Conservation (phyloP, 768 basidiomycete species). For the Amanita thiersii region DNA sequence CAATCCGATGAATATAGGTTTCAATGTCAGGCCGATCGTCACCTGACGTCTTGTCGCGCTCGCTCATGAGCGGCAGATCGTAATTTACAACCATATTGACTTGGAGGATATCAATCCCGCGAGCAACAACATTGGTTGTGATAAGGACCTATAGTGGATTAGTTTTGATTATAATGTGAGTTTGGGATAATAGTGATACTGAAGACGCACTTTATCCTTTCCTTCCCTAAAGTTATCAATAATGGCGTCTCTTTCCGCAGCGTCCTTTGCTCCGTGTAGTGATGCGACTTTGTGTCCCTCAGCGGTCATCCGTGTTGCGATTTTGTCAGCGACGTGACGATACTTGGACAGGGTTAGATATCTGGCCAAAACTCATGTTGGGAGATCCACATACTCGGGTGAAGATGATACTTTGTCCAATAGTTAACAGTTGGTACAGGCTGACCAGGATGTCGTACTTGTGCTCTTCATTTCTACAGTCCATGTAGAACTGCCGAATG, state of each 20-base stretch:
- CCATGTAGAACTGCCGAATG: conserved; percentile 97
- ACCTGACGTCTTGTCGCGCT: conserved; percentile 37
- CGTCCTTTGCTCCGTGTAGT: conserved; percentile 90
- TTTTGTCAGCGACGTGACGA: conserved; percentile 87
- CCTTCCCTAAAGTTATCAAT: conserved; percentile 97
- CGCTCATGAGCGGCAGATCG: conserved; percentile 82
- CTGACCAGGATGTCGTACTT: conserved; percentile 95
- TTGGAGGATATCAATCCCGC: conserved; percentile 97
- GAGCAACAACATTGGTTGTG: conserved; percentile 97
- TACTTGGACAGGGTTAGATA: conserved; percentile 35
- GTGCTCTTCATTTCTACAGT: conserved; percentile 83
- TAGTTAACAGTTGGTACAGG: conserved; percentile 83
- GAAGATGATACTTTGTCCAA: conserved; percentile 99
- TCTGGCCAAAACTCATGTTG: conserved; percentile 1
- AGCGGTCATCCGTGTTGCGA: conserved; percentile 80
- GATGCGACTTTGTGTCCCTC: conserved; percentile 97
- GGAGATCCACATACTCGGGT: conserved; percentile 57
- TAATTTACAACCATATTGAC: conserved; percentile 99
- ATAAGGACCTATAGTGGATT: conserved; percentile 53
- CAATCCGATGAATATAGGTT: conserved; percentile 97
- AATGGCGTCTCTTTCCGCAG: conserved; percentile 79
- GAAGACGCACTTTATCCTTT: conserved; percentile 74
- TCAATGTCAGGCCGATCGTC: conserved; percentile 81
- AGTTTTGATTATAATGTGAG: neutral
- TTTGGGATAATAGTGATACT: neutral